phyloP scores from a whole-genome alignment of 2,329 filamentous ascomycete species.

The Claviceps paspali region DNA sequence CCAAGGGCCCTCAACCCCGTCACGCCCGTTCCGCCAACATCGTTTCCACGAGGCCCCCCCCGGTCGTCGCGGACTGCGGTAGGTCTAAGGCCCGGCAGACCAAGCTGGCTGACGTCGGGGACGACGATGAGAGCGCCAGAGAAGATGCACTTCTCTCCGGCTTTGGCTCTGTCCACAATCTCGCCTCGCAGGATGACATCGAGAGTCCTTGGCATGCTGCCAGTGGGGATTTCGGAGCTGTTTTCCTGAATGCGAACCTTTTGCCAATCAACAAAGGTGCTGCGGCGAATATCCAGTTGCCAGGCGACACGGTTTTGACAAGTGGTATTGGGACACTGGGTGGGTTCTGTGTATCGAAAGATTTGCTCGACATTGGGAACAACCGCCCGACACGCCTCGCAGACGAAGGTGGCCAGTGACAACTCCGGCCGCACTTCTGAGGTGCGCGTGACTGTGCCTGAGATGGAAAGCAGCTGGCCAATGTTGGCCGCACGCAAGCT shows the following conservation, averaged over 20 bases:
- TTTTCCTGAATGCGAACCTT: slow-evolving; percentile 98
- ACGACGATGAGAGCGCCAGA: slow-evolving; percentile 93
- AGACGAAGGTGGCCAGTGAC: slow-evolving; percentile 81
- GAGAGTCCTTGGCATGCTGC: slow-evolving; percentile 96
- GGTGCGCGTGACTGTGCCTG: slow-evolving; percentile 88
- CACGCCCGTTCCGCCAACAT: slow-evolving; percentile 72
- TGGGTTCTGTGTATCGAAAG: slow-evolving; percentile 93
- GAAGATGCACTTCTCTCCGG: slow-evolving; percentile 96
- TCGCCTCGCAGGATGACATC: slow-evolving; percentile 92
- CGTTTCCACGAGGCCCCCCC: slow-evolving; percentile 55
- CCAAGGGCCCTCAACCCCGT: slow-evolving; percentile 82
- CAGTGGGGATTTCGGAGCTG: slow-evolving; percentile 93
- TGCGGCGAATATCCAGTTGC: slow-evolving; percentile 92
- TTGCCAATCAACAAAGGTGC: slow-evolving; percentile 98
- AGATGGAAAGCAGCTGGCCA: slow-evolving; percentile 86
- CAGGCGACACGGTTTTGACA: slow-evolving; percentile 88
- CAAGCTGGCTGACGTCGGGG: slow-evolving; percentile 88
- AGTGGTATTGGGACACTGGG: slow-evolving; percentile 76
- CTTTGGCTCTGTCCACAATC: slow-evolving; percentile 94
- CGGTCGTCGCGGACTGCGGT: slow-evolving; percentile 74
- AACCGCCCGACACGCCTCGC: slow-evolving; percentile 71
- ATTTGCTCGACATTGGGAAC: slow-evolving; percentile 91
- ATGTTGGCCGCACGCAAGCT: slow-evolving; percentile 80
- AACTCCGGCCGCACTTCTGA: slow-evolving; percentile 93
- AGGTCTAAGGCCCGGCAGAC: slow-evolving; percentile 70